Percentiles rank a stretch among this genome's conserved stretches.
phyloP scores from a whole-genome alignment of 805 yeast genomes.

The Metschnikowia lochheadii region DNA sequence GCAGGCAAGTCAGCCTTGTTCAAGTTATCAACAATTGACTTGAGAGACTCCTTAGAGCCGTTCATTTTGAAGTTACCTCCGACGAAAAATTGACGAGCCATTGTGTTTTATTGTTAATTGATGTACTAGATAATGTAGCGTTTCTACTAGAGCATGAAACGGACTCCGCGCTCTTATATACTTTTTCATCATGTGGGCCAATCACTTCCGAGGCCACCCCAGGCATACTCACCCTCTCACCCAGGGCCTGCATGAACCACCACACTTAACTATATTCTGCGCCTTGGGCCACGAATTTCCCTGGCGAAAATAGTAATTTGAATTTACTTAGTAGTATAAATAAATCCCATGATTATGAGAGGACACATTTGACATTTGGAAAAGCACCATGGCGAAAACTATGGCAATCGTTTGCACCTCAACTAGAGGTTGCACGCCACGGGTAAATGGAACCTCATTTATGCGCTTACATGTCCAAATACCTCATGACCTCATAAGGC shows the following conservation, averaged over 20 bases:
- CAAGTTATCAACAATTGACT: conserved; percentile 75
- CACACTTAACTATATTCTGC: background rate
- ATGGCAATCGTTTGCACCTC: background rate
- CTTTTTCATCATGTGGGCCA: conserved; percentile 10
- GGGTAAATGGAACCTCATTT: conserved; percentile 1
- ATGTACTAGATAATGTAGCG: background rate
- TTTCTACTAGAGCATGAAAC: background rate
- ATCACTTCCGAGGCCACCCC: conserved; percentile 11
- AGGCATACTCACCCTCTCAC: conserved; percentile 2
- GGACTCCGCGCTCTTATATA: conserved; percentile 8
- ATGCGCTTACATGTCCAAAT: conserved; percentile 3
- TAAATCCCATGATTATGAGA: background rate
- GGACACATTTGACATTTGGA: too few relatives aligned
- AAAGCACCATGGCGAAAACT: background rate
- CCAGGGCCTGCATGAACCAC: conserved; percentile 2
- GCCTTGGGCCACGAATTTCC: background rate
- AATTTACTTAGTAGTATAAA: background rate
- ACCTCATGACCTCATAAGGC: background rate
- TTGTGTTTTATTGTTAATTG: conserved; percentile 16
- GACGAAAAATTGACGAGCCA: conserved; percentile 91
- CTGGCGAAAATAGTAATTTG: background rate
- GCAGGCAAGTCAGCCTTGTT: conserved; percentile 73
- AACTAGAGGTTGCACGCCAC: background rate
- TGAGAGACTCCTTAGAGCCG: conserved; percentile 85
- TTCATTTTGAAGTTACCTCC: conserved; percentile 99